Conservation (phyloP, 257 asterid genomes). For the Solanum pinnatisectum region DNA sequence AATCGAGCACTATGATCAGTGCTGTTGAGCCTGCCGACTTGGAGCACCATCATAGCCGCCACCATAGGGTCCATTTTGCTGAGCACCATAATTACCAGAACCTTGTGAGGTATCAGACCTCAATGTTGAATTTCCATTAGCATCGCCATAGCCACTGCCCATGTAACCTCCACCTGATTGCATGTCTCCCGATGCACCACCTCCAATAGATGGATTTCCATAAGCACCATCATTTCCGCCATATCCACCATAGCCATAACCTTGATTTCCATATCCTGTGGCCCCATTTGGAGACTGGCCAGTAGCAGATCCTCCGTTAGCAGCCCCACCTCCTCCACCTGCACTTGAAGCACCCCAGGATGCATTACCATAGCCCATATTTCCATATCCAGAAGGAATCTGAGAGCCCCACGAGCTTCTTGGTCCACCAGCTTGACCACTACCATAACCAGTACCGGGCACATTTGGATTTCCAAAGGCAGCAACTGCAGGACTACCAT, state of each 20-base stretch:
- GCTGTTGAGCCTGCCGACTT: slow-evolving; percentile 41
- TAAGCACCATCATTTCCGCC: slow-evolving; percentile 55
- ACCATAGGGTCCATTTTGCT: slow-evolving; percentile 34
- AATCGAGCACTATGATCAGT: slow-evolving; percentile 18
- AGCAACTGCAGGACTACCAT: slow-evolving; percentile 47
- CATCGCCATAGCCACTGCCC: slow-evolving; percentile 60
- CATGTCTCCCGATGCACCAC: slow-evolving; percentile 33
- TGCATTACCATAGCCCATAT: slow-evolving; percentile 52
- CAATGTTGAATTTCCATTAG: slow-evolving; percentile 51
- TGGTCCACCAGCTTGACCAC: slow-evolving; percentile 42
- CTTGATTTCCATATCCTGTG: slow-evolving; percentile 65
- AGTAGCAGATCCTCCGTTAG: slow-evolving; percentile 29
- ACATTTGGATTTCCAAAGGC: slow-evolving; percentile 51
- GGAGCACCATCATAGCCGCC: slow-evolving; percentile 51
- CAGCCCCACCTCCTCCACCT: slow-evolving; percentile 30
- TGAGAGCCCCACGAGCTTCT: slow-evolving; percentile 63
- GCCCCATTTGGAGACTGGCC: slow-evolving; percentile 70
- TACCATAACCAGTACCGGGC: slow-evolving; percentile 45
- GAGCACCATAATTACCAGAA: slow-evolving; percentile 37
- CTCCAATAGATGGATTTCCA: slow-evolving; percentile 37
- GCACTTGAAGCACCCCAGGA: slow-evolving; percentile 47
- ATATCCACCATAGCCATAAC: slow-evolving; percentile 76
- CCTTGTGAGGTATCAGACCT: slow-evolving; percentile 51
- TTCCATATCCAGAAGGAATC: slow-evolving; percentile 65
- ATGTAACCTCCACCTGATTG: slow-evolving; percentile 44